Percentiles rank a stretch among this genome's conserved stretches.
Conservation (phyloP, 331 rosid species). For the Saraca asoca region DNA sequence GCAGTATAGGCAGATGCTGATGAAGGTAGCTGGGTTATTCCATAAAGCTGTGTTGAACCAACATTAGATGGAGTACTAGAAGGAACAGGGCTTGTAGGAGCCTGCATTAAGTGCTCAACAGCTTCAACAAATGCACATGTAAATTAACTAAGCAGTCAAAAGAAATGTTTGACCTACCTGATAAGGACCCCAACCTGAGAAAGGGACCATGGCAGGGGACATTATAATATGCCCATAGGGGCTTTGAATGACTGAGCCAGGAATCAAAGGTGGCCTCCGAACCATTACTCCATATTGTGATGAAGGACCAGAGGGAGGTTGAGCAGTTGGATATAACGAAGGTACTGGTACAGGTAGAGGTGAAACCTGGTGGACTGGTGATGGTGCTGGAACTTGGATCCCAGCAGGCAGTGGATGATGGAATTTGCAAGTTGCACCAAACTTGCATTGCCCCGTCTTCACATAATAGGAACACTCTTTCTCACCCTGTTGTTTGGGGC, state of each 20-base stretch:
- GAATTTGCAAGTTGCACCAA: conserved; percentile 92
- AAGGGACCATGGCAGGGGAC: conserved; percentile 79
- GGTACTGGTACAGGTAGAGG: conserved; percentile 54
- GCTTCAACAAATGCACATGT: conserved; percentile 34
- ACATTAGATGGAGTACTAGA: conserved; percentile 60
- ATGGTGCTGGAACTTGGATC: conserved; percentile 55
- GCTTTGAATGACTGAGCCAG: conserved; percentile 66
- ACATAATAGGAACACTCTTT: conserved; percentile 94
- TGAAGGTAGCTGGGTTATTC: conserved; percentile 64
- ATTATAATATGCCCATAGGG: conserved; percentile 80
- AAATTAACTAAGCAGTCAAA: conserved; percentile 33
- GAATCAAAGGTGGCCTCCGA: conserved; percentile 78
- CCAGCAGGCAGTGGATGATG: conserved; percentile 89
- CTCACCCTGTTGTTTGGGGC: conserved; percentile 67
- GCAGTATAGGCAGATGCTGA: conserved; percentile 60
- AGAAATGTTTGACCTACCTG: conserved; percentile 55
- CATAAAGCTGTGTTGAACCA: conserved; percentile 67
- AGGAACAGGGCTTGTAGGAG: conserved; percentile 64
- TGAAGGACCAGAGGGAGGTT: conserved; percentile 74
- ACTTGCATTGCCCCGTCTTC: conserved; percentile 94
- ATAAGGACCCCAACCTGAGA: conserved; percentile 79
- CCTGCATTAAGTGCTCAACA: conserved; percentile 50
- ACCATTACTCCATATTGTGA: conserved; percentile 72
- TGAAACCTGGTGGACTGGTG: conserved; percentile 58
- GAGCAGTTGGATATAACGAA: conserved; percentile 65